Evolutionary conservation across 108 stramenopile genomes (phyloP).

Genomic region (Bacterosira constricta): DNA sequence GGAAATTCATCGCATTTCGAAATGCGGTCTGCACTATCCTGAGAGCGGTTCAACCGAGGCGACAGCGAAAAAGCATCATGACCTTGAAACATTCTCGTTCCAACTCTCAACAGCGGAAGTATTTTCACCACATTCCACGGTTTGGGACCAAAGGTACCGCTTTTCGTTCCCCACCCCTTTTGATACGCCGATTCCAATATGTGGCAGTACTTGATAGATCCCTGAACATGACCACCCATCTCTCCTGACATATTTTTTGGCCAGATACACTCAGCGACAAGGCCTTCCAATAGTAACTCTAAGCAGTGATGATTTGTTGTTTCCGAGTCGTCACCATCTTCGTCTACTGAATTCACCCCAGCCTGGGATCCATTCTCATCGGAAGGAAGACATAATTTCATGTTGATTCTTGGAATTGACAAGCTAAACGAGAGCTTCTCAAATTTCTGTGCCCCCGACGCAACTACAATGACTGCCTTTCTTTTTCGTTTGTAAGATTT

Average conservation of each 20-base stretch:
- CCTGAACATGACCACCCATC: constrained; percentile 65
- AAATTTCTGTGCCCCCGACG: constrained; percentile 64
- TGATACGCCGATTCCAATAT: constrained; percentile 33
- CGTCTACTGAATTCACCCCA: not conserved
- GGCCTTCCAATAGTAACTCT: constrained; percentile 62
- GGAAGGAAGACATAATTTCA: constrained; percentile 54
- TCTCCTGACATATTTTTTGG: constrained; percentile 55
- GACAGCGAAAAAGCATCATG: constrained; percentile 35
- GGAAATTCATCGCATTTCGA: constrained; percentile 70
- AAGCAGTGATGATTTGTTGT: constrained; percentile 42
- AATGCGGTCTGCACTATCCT: constrained; percentile 13
- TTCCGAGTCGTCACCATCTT: not conserved
- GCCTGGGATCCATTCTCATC: not conserved
- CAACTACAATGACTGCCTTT: constrained; percentile 65
- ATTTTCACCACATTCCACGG: constrained; percentile 50
- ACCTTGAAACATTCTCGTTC: constrained; percentile 30
- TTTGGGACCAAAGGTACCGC: constrained; percentile 1
- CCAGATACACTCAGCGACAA: constrained; percentile 77
- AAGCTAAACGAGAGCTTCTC: constrained; percentile 69
- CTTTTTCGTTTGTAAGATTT: constrained; percentile 31
- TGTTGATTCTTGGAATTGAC: constrained; percentile 49
- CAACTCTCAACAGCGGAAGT: constrained; percentile 32
- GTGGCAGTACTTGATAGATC: constrained; percentile 58
- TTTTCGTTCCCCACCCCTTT: constrained; percentile 31
- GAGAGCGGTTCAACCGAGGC: constrained; percentile 8